Evolutionary conservation across 768 basidiomycete genomes (phyloP).

Genomic region (Collybia mongolica): DNA sequence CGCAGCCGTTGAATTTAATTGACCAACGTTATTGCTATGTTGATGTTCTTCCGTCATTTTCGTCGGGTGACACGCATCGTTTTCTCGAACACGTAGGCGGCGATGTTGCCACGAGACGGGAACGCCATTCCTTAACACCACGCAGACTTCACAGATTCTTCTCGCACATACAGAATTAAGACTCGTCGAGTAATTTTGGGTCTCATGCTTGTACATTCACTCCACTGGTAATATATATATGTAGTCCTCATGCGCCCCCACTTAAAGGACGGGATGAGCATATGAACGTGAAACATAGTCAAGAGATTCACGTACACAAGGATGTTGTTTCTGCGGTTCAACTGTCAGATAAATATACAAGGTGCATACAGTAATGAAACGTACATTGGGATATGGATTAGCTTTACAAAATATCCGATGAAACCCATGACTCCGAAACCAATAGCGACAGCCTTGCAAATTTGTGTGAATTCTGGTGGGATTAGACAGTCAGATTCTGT

Average conservation of each 20-base stretch:
- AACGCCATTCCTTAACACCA: too few relatives aligned
- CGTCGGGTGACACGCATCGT: too few relatives aligned
- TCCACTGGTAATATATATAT: slow-evolving; percentile 18
- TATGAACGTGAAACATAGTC: not conserved
- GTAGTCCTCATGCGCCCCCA: slow-evolving; percentile 62
- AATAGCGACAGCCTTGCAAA: slow-evolving; percentile 94
- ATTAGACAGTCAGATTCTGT: not conserved
- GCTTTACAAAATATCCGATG: slow-evolving; percentile 98
- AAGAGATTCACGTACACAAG: slow-evolving; percentile 73
- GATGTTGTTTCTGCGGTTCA: slow-evolving; percentile 80
- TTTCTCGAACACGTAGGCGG: too few relatives aligned
- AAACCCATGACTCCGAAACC: slow-evolving; percentile 99
- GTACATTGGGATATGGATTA: slow-evolving; percentile 98
- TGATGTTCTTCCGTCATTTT: too few relatives aligned
- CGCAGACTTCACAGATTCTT: too few relatives aligned
- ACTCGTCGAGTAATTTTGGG: slow-evolving; percentile 5
- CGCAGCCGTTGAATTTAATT: too few relatives aligned
- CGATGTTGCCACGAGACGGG: too few relatives aligned
- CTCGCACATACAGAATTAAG: not conserved
- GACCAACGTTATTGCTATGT: too few relatives aligned
- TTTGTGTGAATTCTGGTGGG: slow-evolving; percentile 83
- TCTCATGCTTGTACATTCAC: slow-evolving; percentile 9
- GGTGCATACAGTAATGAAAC: slow-evolving; percentile 29
- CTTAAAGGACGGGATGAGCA: slow-evolving; percentile 38
- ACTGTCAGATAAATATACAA: slow-evolving; percentile 13